phyloP scores from a whole-genome alignment of 2,329 filamentous ascomycete genomes.

The Zymoseptoria pseudotritici region DNA sequence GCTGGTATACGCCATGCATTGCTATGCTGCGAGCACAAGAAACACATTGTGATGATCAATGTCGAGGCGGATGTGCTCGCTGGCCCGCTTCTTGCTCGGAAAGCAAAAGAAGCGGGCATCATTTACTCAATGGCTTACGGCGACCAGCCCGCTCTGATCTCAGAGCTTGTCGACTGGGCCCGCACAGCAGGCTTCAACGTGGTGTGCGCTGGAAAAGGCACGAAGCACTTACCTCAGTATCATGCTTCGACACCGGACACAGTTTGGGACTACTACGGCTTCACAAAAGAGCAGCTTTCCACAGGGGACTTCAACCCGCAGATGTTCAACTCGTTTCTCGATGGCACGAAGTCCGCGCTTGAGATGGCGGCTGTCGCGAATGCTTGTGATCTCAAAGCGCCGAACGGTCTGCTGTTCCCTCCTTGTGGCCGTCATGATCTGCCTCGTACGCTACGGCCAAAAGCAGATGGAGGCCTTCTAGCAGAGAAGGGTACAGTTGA shows the following conservation, averaged over 20 bases:
- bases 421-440: slow-evolving; percentile 40
- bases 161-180: slow-evolving; percentile 40
- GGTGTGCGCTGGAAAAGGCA: slow-evolving; percentile 41
- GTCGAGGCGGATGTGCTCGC: slow-evolving; percentile 41
- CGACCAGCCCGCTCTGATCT: slow-evolving; percentile 40
- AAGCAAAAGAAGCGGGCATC: slow-evolving; percentile 39
- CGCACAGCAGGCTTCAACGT: slow-evolving; percentile 39
- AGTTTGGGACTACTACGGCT: slow-evolving; percentile 42
- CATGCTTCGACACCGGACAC: slow-evolving; percentile 42
- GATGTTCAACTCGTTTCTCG: slow-evolving; percentile 45
- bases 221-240: slow-evolving; percentile 41
- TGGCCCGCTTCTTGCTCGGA: slow-evolving; percentile 35
- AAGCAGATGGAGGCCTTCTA: slow-evolving; percentile 35
- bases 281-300: slow-evolving; percentile 39
- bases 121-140: slow-evolving; percentile 44
- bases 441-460: slow-evolving; percentile 36
- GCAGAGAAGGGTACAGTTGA: slow-evolving; percentile 40
- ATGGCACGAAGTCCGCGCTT: slow-evolving; percentile 42
- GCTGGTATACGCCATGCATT: slow-evolving; percentile 40
- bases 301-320: slow-evolving; percentile 41
- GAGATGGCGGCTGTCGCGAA: slow-evolving; percentile 45
- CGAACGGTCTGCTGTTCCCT: slow-evolving; percentile 38
- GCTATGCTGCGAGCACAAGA: slow-evolving; percentile 41
- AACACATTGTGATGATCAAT: slow-evolving; percentile 45
- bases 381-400: slow-evolving; percentile 37